Evolutionary conservation across 768 basidiomycete species (phyloP).

Genomic region (Clitopilus hobsonii): DNA sequence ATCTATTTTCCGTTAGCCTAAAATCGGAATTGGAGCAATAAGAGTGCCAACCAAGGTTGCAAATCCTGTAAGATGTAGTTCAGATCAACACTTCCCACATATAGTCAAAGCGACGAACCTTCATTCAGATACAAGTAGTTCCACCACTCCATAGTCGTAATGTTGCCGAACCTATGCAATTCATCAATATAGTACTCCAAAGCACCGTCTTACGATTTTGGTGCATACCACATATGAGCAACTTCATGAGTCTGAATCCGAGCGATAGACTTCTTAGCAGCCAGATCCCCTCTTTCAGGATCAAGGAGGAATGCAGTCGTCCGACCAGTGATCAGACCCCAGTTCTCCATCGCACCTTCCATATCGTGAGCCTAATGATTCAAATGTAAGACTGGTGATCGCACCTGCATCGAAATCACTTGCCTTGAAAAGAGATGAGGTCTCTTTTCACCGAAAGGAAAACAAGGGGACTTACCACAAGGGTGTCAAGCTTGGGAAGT

Average conservation of each 20-base stretch:
- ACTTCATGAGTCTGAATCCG: constrained; percentile 82
- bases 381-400: not conserved
- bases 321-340: constrained; percentile 91
- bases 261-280: constrained; percentile 74
- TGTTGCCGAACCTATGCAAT: constrained; percentile 73
- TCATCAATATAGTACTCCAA: not conserved
- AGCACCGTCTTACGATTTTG: not conserved
- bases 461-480: constrained; percentile 51
- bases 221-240: constrained; percentile 69
- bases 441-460: not conserved
- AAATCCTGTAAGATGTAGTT: constrained; percentile 47
- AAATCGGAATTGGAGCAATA: constrained; percentile 14
- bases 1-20: constrained; percentile 35
- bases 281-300: constrained; percentile 65
- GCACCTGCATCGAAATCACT: constrained; percentile 84
- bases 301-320: constrained; percentile 80
- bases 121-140: constrained; percentile 80
- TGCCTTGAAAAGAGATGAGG: constrained; percentile 33
- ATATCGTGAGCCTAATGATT: not conserved
- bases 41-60: constrained; percentile 65
- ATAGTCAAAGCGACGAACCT: constrained; percentile 31
- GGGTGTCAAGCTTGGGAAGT: constrained; percentile 90
- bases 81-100: not conserved
- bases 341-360: constrained; percentile 86
- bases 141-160: constrained; percentile 95